Base-by-base conservation (phyloP, 495 filamentous ascomycete genomes). In the Trichoderma virens region DNA sequence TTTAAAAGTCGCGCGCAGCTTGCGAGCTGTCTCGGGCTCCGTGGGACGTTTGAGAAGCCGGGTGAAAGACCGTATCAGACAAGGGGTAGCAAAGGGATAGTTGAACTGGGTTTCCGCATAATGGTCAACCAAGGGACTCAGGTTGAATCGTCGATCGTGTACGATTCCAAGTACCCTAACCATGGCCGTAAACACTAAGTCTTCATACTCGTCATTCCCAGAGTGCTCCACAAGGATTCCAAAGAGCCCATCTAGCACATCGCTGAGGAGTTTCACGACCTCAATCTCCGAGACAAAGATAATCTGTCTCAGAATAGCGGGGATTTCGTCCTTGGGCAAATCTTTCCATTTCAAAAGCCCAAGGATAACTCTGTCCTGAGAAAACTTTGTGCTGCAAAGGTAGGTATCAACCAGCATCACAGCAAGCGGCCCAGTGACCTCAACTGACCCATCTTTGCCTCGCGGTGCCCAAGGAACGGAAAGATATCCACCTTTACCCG, bases 251-350 rank as follows among this genome's bases (percentile, higher is more conserved):
- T 97, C 91, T 68, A 99, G 88, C 16, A 99, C 93, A 70, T 96
- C 89, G 65, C 83, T 86, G 9, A 97, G 78, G 61, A 96, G 82
- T 75, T 97, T 99, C 65, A 98, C 94, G 30, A 98, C 90, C 75
- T 99, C 94, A 61, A 97, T 96, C 72, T 99, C 94, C 0, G 94
- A 88, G 11, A 99, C 94, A 69, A 98, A 99, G 9, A 90, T 85
- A 41, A 98, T 82, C 65, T 90, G 85, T 72, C 90, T 88, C 35
- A 99, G 75, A 6, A 96, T 80, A 23, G 85, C 80, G 1, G 90
- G 76, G 1, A 94, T 79, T 27, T 93, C 86, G 43, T 84, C 84
- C 43, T 85, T 79, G 2, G 86, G 78, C 34, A 88, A 83, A 20
- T 92, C 86, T 67, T 85, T 90, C 93, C 95, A 98, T 65, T 88